Conservation (phyloP, 306 rosid species). For the Gastrolobium bilobum region DNA sequence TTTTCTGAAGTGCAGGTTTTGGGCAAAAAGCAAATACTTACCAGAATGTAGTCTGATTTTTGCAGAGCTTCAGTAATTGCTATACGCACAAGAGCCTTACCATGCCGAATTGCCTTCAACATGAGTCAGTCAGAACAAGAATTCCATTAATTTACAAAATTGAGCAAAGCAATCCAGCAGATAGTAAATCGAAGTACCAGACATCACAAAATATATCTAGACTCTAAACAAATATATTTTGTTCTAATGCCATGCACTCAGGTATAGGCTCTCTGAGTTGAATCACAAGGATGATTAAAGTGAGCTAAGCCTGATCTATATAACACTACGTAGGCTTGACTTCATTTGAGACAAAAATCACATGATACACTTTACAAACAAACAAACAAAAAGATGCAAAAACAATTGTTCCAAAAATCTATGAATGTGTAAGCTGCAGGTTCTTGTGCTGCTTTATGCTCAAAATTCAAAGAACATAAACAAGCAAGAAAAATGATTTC, state of each 20-base stretch:
- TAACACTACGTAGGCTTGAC: constrained; percentile 18
- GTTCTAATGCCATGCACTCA: constrained; percentile 39
- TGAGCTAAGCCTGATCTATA: constrained; percentile 15
- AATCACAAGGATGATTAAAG: constrained; percentile 20
- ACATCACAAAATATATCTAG: constrained; percentile 23
- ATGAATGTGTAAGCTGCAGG: constrained; percentile 23
- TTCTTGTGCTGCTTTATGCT: constrained; percentile 26
- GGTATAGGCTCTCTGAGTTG: background rate
- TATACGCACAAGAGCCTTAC: constrained; percentile 85
- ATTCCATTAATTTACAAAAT: constrained; percentile 39
- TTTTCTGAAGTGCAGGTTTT: constrained; percentile 2
- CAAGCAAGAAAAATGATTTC: constrained; percentile 28
- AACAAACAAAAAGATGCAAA: background rate
- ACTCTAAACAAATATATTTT: constrained; percentile 9
- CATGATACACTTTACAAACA: constrained; percentile 11
- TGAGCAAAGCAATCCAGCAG: constrained; percentile 36
- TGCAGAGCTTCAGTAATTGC: constrained; percentile 65
- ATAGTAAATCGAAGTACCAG: constrained; percentile 29
- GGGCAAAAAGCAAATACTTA: constrained; percentile 51
- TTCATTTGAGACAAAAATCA: constrained; percentile 28
- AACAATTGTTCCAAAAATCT: background rate
- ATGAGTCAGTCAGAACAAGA: constrained; percentile 47
- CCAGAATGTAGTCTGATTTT: constrained; percentile 89
- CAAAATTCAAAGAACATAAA: constrained; percentile 14
- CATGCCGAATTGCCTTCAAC: constrained; percentile 82